These are phyloP conservation scores for Boehmeria nivea DNA, from an alignment of 306 rosid genomes.

Conservation along the genomic window DNA sequence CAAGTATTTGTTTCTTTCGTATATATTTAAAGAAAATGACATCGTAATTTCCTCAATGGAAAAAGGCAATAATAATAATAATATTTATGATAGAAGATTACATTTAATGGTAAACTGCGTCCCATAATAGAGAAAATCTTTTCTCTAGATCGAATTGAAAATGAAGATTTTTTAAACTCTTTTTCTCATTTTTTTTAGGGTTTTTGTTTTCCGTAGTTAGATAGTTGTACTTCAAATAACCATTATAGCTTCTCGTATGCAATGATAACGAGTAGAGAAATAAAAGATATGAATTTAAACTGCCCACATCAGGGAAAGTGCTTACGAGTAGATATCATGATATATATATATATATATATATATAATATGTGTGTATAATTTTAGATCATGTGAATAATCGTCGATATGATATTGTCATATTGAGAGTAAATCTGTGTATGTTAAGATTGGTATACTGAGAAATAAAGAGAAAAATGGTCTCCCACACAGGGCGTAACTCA, in stretches of 20 bases:
- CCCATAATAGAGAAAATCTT: slow-evolving; percentile 4
- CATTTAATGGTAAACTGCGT: neutral
- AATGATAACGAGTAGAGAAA: slow-evolving; percentile 14
- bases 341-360: neutral
- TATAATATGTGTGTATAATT: too few species aligned
- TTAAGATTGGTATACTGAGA: too few species aligned
- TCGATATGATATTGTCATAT: too few species aligned
- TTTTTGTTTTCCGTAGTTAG: neutral
- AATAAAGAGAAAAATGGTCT: too few species aligned
- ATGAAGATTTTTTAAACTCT: neutral
- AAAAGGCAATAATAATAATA: neutral
- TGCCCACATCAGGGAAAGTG: slow-evolving; percentile 18
- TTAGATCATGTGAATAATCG: too few species aligned
- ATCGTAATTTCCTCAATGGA: slow-evolving; percentile 3
- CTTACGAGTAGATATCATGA: too few species aligned
- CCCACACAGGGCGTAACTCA: too few species aligned
- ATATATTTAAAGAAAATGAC: slow-evolving; percentile 6
- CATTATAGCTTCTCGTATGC: slow-evolving; percentile 6
- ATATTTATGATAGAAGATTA: neutral
- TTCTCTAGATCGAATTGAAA: slow-evolving; percentile 6
- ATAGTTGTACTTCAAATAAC: slow-evolving; percentile 1
- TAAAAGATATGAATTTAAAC: neutral
- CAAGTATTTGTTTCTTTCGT: neutral
- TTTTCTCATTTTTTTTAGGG: neutral
- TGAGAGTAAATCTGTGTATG: too few species aligned